Percentiles rank a stretch among this genome's conserved stretches.
Evolutionary conservation across 257 asterid species (phyloP).

Genomic region (Fraxinus pennsylvanica): DNA sequence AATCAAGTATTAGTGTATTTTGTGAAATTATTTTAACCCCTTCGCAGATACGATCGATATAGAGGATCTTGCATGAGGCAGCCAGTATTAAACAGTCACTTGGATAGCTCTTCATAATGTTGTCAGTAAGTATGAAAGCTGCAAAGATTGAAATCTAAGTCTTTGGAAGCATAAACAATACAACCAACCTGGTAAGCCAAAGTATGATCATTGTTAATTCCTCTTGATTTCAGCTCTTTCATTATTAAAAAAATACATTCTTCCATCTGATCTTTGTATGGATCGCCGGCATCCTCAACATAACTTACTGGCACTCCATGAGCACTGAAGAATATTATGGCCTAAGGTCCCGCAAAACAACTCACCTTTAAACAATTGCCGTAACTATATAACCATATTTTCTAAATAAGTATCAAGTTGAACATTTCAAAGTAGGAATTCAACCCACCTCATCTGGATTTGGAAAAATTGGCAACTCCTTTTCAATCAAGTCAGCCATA

Average conservation of each 20-base stretch:
- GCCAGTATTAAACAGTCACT: not conserved
- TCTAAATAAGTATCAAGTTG: not conserved
- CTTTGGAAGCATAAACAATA: slow-evolving; percentile 13
- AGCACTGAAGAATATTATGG: slow-evolving; percentile 90
- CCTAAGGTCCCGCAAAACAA: slow-evolving; percentile 39
- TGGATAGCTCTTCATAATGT: not conserved
- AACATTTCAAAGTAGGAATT: slow-evolving; percentile 8
- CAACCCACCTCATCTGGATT: slow-evolving; percentile 62
- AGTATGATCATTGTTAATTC: slow-evolving; percentile 66
- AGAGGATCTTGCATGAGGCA: not conserved
- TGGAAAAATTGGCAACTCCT: slow-evolving; percentile 59
- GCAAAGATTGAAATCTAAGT: not conserved
- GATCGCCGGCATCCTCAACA: slow-evolving; percentile 91
- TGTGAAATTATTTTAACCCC: not conserved
- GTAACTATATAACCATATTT: not conserved
- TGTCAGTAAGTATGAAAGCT: not conserved
- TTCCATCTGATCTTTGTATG: slow-evolving; percentile 91
- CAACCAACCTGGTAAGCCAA: slow-evolving; percentile 84
- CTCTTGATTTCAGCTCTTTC: slow-evolving; percentile 87
- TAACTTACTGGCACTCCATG: slow-evolving; percentile 97
- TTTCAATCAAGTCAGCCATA: slow-evolving; percentile 86
- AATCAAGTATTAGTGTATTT: no score
- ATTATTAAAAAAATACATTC: slow-evolving; percentile 83
- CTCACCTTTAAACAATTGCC: slow-evolving; percentile 12
- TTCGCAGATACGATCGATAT: not conserved